Percentiles rank a stretch among this genome's conserved stretches.
Conservation (phyloP, 2,329 filamentous ascomycete species). For the Hymenoscyphus infarciens region DNA sequence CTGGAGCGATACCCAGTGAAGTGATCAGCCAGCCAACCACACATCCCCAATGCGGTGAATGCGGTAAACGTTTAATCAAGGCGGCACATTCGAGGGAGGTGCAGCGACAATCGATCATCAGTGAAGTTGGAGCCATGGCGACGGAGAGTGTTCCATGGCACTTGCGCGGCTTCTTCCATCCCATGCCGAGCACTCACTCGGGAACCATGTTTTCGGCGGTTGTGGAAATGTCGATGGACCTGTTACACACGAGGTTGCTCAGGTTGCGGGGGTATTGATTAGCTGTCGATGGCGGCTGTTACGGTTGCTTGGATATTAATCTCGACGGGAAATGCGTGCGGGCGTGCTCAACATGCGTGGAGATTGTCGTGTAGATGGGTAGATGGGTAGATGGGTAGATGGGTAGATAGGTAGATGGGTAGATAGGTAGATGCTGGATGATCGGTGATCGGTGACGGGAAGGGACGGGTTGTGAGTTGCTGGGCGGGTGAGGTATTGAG, state of each 20-base stretch:
- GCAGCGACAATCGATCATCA: background rate
- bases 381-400: too few species aligned
- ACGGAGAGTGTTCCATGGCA: background rate
- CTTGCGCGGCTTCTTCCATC: conserved; percentile 6
- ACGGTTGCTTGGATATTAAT: background rate
- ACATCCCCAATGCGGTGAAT: conserved; percentile 2
- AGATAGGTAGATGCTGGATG: too few species aligned
- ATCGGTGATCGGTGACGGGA: too few species aligned
- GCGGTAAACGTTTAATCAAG: conserved; percentile 6
- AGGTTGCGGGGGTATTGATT: background rate
- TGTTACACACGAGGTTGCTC: conserved; percentile 7
- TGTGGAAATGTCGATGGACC: conserved; percentile 1
- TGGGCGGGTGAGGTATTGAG: too few species aligned
- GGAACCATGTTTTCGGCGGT: background rate
- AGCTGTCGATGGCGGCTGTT: background rate
- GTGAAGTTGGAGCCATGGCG: conserved; percentile 3
- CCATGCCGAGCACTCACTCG: too few species aligned
- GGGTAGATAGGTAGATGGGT: too few species aligned
- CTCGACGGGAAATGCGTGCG: background rate
- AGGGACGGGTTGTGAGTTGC: too few species aligned
- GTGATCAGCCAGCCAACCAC: background rate
- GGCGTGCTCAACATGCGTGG: background rate
- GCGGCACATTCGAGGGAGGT: background rate
- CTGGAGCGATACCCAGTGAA: background rate
- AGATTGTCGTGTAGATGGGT: too few species aligned